Conservation (phyloP, 1,284 basidiomycete genomes). For the Austroboletus niveus region DNA sequence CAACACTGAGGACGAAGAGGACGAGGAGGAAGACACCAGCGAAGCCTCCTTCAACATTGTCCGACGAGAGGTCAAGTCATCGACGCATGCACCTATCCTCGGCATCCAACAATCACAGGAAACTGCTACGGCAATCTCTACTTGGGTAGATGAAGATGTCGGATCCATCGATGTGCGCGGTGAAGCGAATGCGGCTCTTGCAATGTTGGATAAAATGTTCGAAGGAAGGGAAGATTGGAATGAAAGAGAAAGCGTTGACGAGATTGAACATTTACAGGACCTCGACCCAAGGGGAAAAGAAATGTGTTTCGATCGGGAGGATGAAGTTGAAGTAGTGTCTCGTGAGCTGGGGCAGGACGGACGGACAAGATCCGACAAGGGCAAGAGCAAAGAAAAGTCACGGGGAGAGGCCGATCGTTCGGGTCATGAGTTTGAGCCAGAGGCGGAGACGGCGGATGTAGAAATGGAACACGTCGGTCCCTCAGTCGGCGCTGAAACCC, state of each 20-base stretch:
- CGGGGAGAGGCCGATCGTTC: not conserved
- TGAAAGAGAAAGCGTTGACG: conserved; percentile 54
- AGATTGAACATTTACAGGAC: conserved; percentile 43
- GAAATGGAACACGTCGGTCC: conserved; percentile 14
- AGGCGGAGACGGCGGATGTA: conserved; percentile 1
- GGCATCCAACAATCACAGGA: not conserved
- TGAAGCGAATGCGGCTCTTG: conserved; percentile 49
- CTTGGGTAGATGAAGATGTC: conserved; percentile 7
- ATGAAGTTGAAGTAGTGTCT: conserved; percentile 16
- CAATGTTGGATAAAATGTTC: conserved; percentile 53
- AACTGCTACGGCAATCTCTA: not conserved
- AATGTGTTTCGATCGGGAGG: conserved; percentile 1
- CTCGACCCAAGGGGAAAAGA: not conserved
- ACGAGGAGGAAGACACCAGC: not conserved
- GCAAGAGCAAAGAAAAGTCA: conserved; percentile 1
- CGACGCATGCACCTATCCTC: not conserved
- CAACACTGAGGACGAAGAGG: conserved; percentile 1
- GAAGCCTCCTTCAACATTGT: no score
- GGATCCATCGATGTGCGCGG: conserved; percentile 35
- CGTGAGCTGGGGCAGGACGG: not conserved
- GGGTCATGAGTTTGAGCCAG: conserved; percentile 6
- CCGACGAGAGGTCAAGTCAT: conserved; percentile 10
- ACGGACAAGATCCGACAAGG: not conserved
- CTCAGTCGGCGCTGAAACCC: not conserved
- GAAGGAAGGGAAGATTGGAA: conserved; percentile 48